Conservation (phyloP, 495 filamentous ascomycete genomes). For the Aspergillus bertholletiae region DNA sequence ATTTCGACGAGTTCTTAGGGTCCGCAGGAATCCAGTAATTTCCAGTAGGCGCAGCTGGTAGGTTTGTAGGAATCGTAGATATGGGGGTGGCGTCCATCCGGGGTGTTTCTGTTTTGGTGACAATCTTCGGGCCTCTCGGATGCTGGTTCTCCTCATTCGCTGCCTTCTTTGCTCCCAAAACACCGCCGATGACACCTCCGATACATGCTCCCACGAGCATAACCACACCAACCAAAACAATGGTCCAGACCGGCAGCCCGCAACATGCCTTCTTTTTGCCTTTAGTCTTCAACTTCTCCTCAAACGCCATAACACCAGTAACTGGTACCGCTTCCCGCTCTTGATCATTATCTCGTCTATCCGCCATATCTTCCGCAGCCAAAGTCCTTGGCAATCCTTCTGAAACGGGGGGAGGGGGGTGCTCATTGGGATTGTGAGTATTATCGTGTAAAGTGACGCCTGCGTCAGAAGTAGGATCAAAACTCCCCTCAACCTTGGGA, state of each 20-base stretch:
- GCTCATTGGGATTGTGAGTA: constrained; percentile 15
- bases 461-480: constrained; percentile 24
- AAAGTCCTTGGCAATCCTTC: constrained; percentile 44
- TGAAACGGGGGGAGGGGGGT: constrained; percentile 31
- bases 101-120: constrained; percentile 51
- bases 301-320: constrained; percentile 43
- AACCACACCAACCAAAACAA: constrained; percentile 52
- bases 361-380: constrained; percentile 14
- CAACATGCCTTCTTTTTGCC: constrained; percentile 57
- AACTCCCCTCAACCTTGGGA: constrained; percentile 29
- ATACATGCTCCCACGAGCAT: constrained; percentile 54
- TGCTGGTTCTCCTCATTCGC: constrained; percentile 25
- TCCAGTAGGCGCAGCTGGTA: constrained; percentile 62
- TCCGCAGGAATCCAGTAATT: constrained; percentile 57
- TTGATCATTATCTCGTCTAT: not conserved
- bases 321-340: constrained; percentile 9
- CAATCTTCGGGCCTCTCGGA: constrained; percentile 32
- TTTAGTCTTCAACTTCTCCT: constrained; percentile 55
- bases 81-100: constrained; percentile 64
- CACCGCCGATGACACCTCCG: constrained; percentile 60
- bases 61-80: constrained; percentile 50
- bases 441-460: constrained; percentile 17
- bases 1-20: constrained; percentile 53
- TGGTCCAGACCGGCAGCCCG: constrained; percentile 66
- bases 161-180: constrained; percentile 41